Conservation (phyloP, 2,329 filamentous ascomycete species). For the Ceratocystis harringtonii region DNA sequence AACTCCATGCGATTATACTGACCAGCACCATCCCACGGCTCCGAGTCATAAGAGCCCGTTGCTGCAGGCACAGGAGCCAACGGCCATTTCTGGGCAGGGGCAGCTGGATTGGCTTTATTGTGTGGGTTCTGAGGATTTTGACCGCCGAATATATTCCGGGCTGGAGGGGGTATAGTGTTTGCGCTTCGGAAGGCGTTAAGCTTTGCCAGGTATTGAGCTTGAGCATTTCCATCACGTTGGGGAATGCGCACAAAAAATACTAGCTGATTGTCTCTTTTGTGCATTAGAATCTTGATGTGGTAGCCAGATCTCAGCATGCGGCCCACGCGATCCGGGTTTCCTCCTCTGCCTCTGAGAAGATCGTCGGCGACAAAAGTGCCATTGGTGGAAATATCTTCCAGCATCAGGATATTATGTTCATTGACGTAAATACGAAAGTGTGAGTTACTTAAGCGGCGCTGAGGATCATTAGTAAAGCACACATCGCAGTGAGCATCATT, state of each 20-base stretch:
- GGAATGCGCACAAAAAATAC: constrained; percentile 79
- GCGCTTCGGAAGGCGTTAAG: constrained; percentile 44
- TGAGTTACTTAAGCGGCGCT: constrained; percentile 73
- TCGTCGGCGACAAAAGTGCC: constrained; percentile 72
- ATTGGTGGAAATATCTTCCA: constrained; percentile 91
- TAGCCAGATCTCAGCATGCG: constrained; percentile 59
- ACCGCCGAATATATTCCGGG: constrained; percentile 7
- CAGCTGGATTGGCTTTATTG: neutral
- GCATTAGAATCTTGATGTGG: constrained; percentile 53
- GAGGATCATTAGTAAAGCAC: constrained; percentile 48
- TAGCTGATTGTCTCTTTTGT: constrained; percentile 42
- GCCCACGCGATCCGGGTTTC: constrained; percentile 26
- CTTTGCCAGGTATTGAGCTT: constrained; percentile 52
- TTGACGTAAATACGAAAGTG: constrained; percentile 93
- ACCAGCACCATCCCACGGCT: constrained; percentile 59
- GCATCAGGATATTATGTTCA: constrained; percentile 70
- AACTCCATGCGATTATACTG: constrained; percentile 70
- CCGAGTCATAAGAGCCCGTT: constrained; percentile 30
- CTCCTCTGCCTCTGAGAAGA: constrained; percentile 38
- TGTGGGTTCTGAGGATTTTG: neutral
- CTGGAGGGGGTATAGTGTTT: constrained; percentile 10
- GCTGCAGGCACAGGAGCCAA: constrained; percentile 9
- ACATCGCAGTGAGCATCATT: constrained; percentile 59
- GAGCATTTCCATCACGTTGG: constrained; percentile 50
- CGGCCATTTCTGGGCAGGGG: neutral